Percentiles rank a stretch among this genome's conserved stretches.
phyloP scores from a whole-genome alignment of 1,284 basidiomycete genomes.

The Porogramme epimiltina region DNA sequence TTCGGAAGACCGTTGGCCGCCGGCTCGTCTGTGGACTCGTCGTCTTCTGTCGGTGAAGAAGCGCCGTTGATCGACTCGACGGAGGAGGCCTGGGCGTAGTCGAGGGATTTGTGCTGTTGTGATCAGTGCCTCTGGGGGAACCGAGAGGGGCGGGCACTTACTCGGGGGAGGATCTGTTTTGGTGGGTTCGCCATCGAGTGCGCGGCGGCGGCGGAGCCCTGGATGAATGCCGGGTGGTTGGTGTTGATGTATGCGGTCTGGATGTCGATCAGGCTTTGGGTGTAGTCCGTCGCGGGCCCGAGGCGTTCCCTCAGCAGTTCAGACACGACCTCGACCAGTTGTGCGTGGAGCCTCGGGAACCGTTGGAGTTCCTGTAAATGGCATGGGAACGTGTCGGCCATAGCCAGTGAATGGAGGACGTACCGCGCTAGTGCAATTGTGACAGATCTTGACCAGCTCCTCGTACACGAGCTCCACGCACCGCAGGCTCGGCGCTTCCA shows the following conservation, averaged over 20 bases:
- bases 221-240: conserved; percentile 90
- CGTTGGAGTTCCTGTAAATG: conserved; percentile 86
- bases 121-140: conserved; percentile 5
- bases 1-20: conserved; percentile 52
- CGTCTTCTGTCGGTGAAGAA: conserved; percentile 55
- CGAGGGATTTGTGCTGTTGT: conserved; percentile 19
- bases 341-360: conserved; percentile 92
- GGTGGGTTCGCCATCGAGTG: conserved; percentile 40
- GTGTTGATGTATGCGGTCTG: conserved; percentile 99
- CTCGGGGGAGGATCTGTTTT: conserved; percentile 50
- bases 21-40: conserved; percentile 56
- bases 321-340: conserved; percentile 96
- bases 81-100: conserved; percentile 23
- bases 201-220: conserved; percentile 65
- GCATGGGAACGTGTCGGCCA: neutral
- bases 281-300: conserved; percentile 95
- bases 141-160: conserved; percentile 35
- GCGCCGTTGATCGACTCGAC: conserved; percentile 46
- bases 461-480: conserved; percentile 99
- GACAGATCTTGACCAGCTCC: conserved; percentile 99
- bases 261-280: conserved; percentile 94
- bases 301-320: conserved; percentile 94
- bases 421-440: conserved; percentile 93
- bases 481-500: conserved; percentile 91
- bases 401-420: conserved; percentile 28